Conservation (phyloP, 2,329 filamentous ascomycete species). For the Colletotrichum siamense region DNA sequence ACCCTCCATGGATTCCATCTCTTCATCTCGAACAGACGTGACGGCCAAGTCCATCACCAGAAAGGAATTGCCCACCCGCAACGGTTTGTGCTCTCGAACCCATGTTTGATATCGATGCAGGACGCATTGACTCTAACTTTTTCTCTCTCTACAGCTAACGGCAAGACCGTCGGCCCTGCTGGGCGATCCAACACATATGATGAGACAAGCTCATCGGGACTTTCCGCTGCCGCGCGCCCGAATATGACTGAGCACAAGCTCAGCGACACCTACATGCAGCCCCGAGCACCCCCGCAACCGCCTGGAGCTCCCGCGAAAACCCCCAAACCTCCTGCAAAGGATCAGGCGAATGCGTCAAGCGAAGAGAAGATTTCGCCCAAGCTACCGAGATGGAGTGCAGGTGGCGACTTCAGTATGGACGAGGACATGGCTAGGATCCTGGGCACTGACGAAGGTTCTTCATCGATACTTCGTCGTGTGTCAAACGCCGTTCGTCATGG, state of each 20-base stretch:
- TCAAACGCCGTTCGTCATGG: conserved; percentile 95
- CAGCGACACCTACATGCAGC: conserved; percentile 63
- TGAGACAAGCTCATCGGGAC: conserved; percentile 23
- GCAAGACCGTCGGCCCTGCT: conserved; percentile 26
- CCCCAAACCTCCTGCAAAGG: conserved; percentile 47
- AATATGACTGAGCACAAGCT: conserved; percentile 44
- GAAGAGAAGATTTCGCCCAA: conserved; percentile 65
- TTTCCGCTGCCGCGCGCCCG: conserved; percentile 28
- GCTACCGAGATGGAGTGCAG: conserved; percentile 76
- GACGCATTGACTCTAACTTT: conserved; percentile 25
- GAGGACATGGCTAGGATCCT: conserved; percentile 94
- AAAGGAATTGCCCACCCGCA: conserved; percentile 66
- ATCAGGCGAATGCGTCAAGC: conserved; percentile 48
- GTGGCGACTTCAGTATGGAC: conserved; percentile 91
- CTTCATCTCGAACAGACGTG: conserved; percentile 43
- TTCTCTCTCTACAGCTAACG: conserved; percentile 36
- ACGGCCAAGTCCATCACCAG: conserved; percentile 60
- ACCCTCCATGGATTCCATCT: conserved; percentile 47
- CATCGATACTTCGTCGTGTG: conserved; percentile 84
- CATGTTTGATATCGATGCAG: conserved; percentile 21
- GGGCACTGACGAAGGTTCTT: conserved; percentile 75
- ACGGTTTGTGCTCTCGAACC: conserved; percentile 41
- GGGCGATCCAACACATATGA: conserved; percentile 28
- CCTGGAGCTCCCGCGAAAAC: conserved; percentile 43
- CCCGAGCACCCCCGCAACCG: conserved; percentile 60